Evolutionary conservation across 805 yeast species (phyloP).

Genomic region (Sugiyamaella marilandica): DNA sequence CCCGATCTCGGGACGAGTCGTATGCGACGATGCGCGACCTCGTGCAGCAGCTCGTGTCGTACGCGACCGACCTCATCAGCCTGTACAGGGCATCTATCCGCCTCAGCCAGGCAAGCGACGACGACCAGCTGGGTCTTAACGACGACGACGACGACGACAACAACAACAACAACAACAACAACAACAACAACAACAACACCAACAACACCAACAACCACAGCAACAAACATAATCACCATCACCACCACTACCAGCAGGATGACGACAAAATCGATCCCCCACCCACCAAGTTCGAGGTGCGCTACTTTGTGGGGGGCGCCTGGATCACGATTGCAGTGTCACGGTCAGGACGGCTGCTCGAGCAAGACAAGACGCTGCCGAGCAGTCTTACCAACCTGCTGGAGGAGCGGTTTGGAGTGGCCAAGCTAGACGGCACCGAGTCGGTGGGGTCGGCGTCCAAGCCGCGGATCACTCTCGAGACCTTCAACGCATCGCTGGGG

Average conservation of each 20-base stretch:
- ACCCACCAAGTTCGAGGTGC: slow-evolving; percentile 12
- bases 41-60: slow-evolving; percentile 4
- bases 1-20: slow-evolving; percentile 4
- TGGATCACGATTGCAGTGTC: slow-evolving; percentile 16
- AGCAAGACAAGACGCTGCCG: slow-evolving; percentile 1
- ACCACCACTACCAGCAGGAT: slow-evolving; percentile 1
- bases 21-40: neutral
- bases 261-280: slow-evolving; percentile 8
- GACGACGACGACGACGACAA: neutral
- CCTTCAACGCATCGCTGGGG: slow-evolving; percentile 16
- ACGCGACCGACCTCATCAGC: slow-evolving; percentile 5
- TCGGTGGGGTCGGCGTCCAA: neutral
- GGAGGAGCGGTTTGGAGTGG: slow-evolving; percentile 5
- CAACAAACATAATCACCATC: too few relatives aligned
- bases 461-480: slow-evolving; percentile 17
- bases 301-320: slow-evolving; percentile 15
- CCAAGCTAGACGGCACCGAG: slow-evolving; percentile 1
- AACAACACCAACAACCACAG: too few relatives aligned
- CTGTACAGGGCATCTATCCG: slow-evolving; percentile 1
- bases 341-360: slow-evolving; percentile 11
- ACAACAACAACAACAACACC: too few relatives aligned
- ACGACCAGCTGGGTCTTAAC: neutral
- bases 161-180: too few relatives aligned
- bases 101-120: neutral
- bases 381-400: slow-evolving; percentile 2